phyloP scores from a whole-genome alignment of 2,329 filamentous ascomycete genomes.

The Lomentospora prolificans region DNA sequence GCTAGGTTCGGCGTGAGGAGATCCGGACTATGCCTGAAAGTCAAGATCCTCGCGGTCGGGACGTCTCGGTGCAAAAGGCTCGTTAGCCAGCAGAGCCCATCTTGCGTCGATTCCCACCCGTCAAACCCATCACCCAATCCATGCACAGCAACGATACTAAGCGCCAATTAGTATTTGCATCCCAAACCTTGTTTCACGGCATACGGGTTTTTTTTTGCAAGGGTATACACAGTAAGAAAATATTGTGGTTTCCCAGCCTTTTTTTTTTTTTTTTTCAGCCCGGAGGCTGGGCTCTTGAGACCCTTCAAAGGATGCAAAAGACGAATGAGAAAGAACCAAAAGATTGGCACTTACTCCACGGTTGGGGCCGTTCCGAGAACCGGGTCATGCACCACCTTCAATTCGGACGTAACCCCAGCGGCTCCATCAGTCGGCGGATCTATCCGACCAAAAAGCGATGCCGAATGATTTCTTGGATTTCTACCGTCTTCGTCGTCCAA shows the following conservation, averaged over 20 bases:
- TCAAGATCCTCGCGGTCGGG: constrained; percentile 1
- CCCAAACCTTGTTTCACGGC: not conserved
- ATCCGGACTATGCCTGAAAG: not conserved
- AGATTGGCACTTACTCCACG: constrained; percentile 4
- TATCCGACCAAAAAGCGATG: not conserved
- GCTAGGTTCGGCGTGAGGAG: not conserved
- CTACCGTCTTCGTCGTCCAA: not conserved
- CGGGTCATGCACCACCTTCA: constrained; percentile 3
- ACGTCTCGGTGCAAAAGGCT: constrained; percentile 1
- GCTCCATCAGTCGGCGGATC: not conserved
- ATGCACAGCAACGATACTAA: constrained; percentile 6
- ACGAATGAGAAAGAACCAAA: not conserved
- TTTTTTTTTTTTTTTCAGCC: too few relatives aligned
- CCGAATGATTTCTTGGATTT: not conserved
- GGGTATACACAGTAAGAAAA: not conserved
- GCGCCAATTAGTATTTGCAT: not conserved
- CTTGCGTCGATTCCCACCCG: not conserved
- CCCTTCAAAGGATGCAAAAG: not conserved
- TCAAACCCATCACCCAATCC: not conserved
- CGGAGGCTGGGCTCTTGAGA: too few relatives aligned
- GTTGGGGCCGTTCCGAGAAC: not conserved
- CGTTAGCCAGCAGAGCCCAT: not conserved
- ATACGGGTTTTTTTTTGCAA: too few relatives aligned
- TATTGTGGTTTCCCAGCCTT: too few relatives aligned
- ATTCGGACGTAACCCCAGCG: not conserved